Evolutionary conservation across 2,329 filamentous ascomycete species (phyloP).

Genomic region (Zasmidium cellare): DNA sequence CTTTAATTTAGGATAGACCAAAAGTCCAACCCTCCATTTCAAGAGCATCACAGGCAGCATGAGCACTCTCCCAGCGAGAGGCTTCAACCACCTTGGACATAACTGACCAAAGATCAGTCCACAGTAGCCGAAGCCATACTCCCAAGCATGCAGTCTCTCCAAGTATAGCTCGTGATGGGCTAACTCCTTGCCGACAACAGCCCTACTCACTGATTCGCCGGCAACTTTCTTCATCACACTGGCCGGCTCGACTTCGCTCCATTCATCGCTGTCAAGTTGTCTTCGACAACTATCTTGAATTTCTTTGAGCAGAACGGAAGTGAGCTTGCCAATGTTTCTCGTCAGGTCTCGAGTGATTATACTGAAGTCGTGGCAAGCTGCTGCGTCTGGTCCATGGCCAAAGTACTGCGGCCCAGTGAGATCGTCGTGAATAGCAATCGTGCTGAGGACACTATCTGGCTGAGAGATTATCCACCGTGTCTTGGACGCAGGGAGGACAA

Average conservation of each 20-base stretch:
- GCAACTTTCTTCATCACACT: slow-evolving; percentile 13
- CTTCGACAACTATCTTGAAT: not conserved
- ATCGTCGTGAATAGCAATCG: slow-evolving; percentile 5
- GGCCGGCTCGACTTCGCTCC: slow-evolving; percentile 9
- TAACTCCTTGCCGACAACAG: slow-evolving; percentile 12
- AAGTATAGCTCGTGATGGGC: not conserved
- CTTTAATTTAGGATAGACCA: not conserved
- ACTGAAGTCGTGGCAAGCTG: slow-evolving; percentile 10
- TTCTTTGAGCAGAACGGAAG: slow-evolving; percentile 15
- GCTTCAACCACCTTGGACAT: slow-evolving; percentile 7
- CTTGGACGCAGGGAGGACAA: slow-evolving; percentile 18
- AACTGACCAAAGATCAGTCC: slow-evolving; percentile 9
- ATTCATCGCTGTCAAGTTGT: not conserved
- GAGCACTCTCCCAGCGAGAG: slow-evolving; percentile 1
- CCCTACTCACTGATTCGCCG: slow-evolving; percentile 16
- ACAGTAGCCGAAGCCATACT: slow-evolving; percentile 6
- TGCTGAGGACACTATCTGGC: slow-evolving; percentile 9
- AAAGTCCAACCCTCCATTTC: slow-evolving; percentile 7
- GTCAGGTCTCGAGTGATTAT: slow-evolving; percentile 17
- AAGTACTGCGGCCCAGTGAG: slow-evolving; percentile 8
- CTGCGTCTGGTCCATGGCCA: slow-evolving; percentile 9
- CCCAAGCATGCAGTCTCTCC: not conserved
- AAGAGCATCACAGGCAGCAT: not conserved
- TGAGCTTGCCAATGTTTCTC: slow-evolving; percentile 12
- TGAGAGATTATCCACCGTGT: slow-evolving; percentile 10